These are phyloP conservation scores for Selaginella tamariscina DNA, from an alignment of 75 land plant species.

Conservation along the genomic window DNA sequence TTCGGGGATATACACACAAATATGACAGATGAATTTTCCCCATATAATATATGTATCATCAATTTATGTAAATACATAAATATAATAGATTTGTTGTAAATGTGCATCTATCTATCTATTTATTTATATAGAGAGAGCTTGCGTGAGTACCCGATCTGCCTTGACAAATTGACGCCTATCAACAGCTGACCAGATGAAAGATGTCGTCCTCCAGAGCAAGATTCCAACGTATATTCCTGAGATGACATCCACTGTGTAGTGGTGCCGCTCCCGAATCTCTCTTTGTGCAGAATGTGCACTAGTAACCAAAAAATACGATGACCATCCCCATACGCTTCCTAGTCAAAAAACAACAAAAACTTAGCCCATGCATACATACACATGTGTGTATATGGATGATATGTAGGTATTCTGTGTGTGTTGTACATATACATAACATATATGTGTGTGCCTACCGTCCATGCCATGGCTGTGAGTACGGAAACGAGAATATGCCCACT, in stretches of 20 bases:
- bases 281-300: slow-evolving; percentile 73
- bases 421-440: too few species aligned
- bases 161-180: neutral
- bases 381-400: too few species aligned
- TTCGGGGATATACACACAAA: neutral
- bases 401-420: too few species aligned
- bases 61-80: too few species aligned
- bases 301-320: slow-evolving; percentile 52
- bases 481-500: slow-evolving; percentile 94
- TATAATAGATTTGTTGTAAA: too few species aligned
- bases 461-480: slow-evolving; percentile 94
- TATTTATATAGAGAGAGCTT: too few species aligned
- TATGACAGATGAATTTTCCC: neutral
- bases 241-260: slow-evolving; percentile 70
- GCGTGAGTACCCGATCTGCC: neutral
- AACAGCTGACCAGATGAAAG: slow-evolving; percentile 19
- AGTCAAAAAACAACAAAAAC: slow-evolving; percentile 1
- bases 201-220: slow-evolving; percentile 67
- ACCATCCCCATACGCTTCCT: slow-evolving; percentile 95
- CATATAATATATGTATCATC: neutral
- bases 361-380: too few species aligned
- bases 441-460: slow-evolving; percentile 71
- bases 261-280: slow-evolving; percentile 83
- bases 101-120: too few species aligned
- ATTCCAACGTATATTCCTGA: slow-evolving; percentile 78